Conservation (phyloP, 2,329 filamentous ascomycete species). For the Ploettnerulaceae sp. region DNA sequence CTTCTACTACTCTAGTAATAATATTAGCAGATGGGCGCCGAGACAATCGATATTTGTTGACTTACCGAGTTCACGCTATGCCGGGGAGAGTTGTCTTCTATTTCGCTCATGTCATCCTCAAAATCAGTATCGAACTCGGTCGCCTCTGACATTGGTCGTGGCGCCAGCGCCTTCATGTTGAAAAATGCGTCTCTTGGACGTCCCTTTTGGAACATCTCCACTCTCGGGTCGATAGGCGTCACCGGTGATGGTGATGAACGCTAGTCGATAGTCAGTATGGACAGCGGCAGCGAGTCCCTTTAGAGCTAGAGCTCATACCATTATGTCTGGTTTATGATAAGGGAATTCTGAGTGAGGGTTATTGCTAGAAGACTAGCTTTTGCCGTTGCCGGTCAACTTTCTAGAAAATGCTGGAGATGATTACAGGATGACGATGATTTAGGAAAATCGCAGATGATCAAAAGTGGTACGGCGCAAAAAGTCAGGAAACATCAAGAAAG, state of each 20-base stretch:
- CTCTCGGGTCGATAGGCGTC: conserved; percentile 29
- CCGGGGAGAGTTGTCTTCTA: conserved; percentile 60
- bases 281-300: background rate
- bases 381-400: conserved; percentile 32
- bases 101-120: conserved; percentile 53
- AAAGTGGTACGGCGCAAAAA: conserved; percentile 25
- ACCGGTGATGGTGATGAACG: conserved; percentile 25
- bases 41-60: too few relatives aligned
- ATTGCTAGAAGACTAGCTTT: conserved; percentile 27
- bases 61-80: conserved; percentile 69
- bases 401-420: conserved; percentile 21
- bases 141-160: conserved; percentile 62
- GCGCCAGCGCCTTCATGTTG: conserved; percentile 47
- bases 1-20: conserved; percentile 56
- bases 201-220: conserved; percentile 43
- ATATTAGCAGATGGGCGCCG: conserved; percentile 9
- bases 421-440: conserved; percentile 17
- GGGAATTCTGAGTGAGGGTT: conserved; percentile 25
- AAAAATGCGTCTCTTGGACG: conserved; percentile 56
- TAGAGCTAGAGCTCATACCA: conserved; percentile 20
- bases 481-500: conserved; percentile 27
- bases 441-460: conserved; percentile 26
- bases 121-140: conserved; percentile 75
- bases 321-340: conserved; percentile 21
- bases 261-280: conserved; percentile 25